These are phyloP conservation scores for Pichia manshurica DNA, from an alignment of 805 yeast species.

Conservation along the genomic window DNA sequence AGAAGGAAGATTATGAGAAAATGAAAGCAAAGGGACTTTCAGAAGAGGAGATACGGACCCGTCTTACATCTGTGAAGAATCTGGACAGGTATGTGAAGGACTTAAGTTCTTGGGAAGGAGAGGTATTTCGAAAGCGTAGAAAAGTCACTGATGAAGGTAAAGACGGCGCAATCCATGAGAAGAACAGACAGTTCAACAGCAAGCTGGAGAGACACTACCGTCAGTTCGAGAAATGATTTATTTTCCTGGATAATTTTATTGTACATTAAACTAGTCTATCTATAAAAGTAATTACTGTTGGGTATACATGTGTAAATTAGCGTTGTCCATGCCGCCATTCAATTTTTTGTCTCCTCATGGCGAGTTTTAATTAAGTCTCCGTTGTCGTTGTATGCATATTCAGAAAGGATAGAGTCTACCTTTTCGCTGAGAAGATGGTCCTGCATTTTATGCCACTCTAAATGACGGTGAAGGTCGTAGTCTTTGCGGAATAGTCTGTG, in stretches of 20 bases:
- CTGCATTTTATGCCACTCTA: constrained; percentile 44
- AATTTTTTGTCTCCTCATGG: too few relatives aligned
- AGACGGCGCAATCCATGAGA: constrained; percentile 55
- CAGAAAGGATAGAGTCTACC: constrained; percentile 7
- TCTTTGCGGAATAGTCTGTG: constrained; percentile 46
- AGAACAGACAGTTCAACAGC: constrained; percentile 67
- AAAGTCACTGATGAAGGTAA: constrained; percentile 31
- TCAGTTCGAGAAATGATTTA: not conserved
- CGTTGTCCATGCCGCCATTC: too few relatives aligned
- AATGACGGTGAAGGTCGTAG: constrained; percentile 44
- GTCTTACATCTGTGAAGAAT: constrained; percentile 33
- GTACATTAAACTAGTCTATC: not conserved
- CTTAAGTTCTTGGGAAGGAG: constrained; percentile 33
- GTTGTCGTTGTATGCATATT: constrained; percentile 23
- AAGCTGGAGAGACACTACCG: constrained; percentile 54
- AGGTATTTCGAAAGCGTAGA: constrained; percentile 34
- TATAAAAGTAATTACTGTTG: too few relatives aligned
- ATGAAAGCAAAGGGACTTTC: constrained; percentile 22
- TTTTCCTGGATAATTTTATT: not conserved
- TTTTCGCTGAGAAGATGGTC: constrained; percentile 15
- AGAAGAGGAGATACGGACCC: constrained; percentile 20
- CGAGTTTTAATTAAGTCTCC: not conserved
- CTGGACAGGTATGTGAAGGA: constrained; percentile 31
- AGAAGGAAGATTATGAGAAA: constrained; percentile 29
- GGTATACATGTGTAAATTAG: too few relatives aligned